Percentiles rank a stretch among this genome's conserved stretches.
These are phyloP conservation scores for Tetrahymena elliotti DNA, from an alignment of 73 alveolate species.

Conservation along the genomic window DNA sequence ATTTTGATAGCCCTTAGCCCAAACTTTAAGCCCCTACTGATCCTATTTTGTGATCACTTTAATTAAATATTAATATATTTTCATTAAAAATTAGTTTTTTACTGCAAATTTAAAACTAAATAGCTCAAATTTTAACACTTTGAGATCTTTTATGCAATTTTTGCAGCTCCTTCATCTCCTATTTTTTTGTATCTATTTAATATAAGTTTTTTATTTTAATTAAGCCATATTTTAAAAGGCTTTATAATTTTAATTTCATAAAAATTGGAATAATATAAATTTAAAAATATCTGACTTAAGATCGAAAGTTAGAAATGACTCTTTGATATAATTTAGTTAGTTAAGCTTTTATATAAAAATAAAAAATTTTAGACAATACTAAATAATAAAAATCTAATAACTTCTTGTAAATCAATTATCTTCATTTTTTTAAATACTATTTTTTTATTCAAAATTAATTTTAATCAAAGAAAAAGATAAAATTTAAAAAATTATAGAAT, in stretches of 20 bases:
- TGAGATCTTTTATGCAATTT: not conserved
- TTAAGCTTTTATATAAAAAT: not conserved
- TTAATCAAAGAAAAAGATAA: too few species aligned
- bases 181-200: not conserved
- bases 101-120: not conserved
- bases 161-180: not conserved
- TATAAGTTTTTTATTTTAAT: not conserved
- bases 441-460: not conserved
- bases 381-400: not conserved
- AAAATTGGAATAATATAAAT: too few species aligned
- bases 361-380: not conserved
- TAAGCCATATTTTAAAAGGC: too few species aligned
- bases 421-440: not conserved
- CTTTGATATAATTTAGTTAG: not conserved
- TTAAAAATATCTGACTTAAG: not conserved
- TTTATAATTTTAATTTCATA: too few species aligned
- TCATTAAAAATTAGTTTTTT: too few species aligned
- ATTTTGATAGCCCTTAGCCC: not conserved
- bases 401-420: not conserved
- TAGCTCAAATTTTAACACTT: not conserved
- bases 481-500: too few species aligned
- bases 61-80: too few species aligned
- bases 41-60: not conserved
- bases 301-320: not conserved
- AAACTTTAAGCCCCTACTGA: not conserved